Evolutionary conservation across 2,329 filamentous ascomycete genomes (phyloP).

Genomic region (Clarireedia monteithiana): DNA sequence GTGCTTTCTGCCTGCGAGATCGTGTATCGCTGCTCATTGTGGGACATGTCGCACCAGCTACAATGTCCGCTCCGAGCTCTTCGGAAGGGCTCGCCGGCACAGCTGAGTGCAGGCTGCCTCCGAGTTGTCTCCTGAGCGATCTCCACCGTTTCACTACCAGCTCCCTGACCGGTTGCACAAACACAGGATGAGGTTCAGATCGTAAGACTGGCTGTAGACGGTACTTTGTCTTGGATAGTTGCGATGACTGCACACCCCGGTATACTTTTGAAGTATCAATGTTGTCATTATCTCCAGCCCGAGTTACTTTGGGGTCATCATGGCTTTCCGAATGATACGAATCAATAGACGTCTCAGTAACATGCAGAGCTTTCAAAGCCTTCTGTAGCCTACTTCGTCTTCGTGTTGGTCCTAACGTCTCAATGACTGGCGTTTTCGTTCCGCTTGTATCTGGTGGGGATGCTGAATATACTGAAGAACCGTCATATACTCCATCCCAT

Average conservation of each 20-base stretch:
- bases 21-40: conserved; percentile 17
- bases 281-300: neutral
- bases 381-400: conserved; percentile 6
- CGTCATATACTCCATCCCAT: conserved; percentile 20
- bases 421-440: conserved; percentile 8
- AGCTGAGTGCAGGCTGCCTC: conserved; percentile 19
- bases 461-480: conserved; percentile 9
- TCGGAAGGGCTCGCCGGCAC: conserved; percentile 12
- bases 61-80: conserved; percentile 5
- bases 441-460: conserved; percentile 4
- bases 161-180: conserved; percentile 26
- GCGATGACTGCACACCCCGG: neutral
- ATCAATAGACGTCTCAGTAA: conserved; percentile 13
- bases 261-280: conserved; percentile 3
- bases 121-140: conserved; percentile 20
- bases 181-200: conserved; percentile 25
- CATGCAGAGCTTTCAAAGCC: conserved; percentile 8
- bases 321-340: conserved; percentile 5
- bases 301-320: neutral
- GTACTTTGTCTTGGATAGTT: conserved; percentile 12
- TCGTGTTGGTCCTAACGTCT: neutral
- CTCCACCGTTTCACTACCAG: conserved; percentile 26
- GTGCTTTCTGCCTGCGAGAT: conserved; percentile 20
- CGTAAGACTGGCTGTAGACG: conserved; percentile 20
- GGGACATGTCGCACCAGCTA: conserved; percentile 11